Evolutionary conservation across 1,139 yeast genomes (phyloP), one percentile per base, ranked within the genome.

Genomic region (Diutina pseudorugosa): DNA sequence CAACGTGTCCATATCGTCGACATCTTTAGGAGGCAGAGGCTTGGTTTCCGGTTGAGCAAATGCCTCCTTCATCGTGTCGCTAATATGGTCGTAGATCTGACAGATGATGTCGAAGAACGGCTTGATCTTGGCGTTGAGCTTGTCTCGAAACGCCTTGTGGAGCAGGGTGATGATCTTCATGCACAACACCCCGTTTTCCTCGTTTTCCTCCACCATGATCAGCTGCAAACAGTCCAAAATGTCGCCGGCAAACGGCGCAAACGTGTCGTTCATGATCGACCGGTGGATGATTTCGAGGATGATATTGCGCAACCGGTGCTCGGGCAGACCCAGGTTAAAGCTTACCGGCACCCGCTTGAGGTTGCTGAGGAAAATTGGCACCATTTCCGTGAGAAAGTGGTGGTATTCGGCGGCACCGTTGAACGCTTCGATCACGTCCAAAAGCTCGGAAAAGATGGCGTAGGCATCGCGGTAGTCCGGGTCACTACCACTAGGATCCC

Each of bases 101-200:
- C 82, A 79, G 54, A 94, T 88, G 44, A 90, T 73, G 49, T 82
- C 85, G 51, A 93, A 79, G 60, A 93, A 94, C 0, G 86, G 84
- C 58, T 80, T 83, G 3, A 93, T 95, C 60, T 84, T 84, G 20
- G 82, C 91, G 16, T 77, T 73, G 54, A 91, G 70, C 45, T 75
- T 73, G 19, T 77, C 67, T 68, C 88, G 91, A 70, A 86, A 93
- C 0, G 94, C 81, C 65, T 94, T 85, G 69, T 91, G 96, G 54
- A 93, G 71, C 51, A 86, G 80, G n/a, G 98, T 89, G 54, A 91
- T 76, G 53, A 90, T 83, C 65, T 89, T 91, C 85, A 91, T 84
- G 64, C 95, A 86, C 53, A 90, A 73, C 1, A 90, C 90, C 51
- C 98, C 98, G 64, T 93, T 93, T 58, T 91, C 98, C 67, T 94